These are phyloP conservation scores for Sporisorium exsertum DNA, from an alignment of 1,284 basidiomycete genomes.

Conservation along the genomic window DNA sequence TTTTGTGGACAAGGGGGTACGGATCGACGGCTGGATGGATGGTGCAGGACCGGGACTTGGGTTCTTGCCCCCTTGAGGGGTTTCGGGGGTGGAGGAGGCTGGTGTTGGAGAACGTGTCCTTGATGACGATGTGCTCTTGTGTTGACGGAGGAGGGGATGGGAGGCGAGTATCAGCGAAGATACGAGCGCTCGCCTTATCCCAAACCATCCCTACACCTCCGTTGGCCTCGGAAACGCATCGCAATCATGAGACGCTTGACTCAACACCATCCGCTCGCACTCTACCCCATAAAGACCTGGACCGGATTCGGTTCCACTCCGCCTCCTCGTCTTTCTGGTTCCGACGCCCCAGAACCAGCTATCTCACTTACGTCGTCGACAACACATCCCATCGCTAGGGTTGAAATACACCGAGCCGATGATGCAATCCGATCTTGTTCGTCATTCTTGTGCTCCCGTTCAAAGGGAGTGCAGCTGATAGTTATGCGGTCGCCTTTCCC, in stretches of 20 bases:
- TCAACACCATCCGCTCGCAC: not conserved
- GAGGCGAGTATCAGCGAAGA: slow-evolving; percentile 29
- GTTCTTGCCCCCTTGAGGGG: not conserved
- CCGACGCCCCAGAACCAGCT: not conserved
- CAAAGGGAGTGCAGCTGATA: slow-evolving; percentile 24
- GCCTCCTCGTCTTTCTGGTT: not conserved
- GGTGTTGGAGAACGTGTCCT: not conserved
- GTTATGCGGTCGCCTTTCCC: slow-evolving; percentile 55
- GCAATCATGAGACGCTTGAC: not conserved
- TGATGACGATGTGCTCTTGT: not conserved
- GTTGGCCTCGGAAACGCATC: not conserved
- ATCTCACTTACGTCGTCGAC: not conserved
- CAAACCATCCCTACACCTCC: slow-evolving; percentile 12
- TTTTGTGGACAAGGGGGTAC: slow-evolving; percentile 3
- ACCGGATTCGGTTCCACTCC: slow-evolving; percentile 14
- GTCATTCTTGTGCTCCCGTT: slow-evolving; percentile 22
- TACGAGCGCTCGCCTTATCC: slow-evolving; percentile 29
- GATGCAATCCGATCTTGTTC: slow-evolving; percentile 40
- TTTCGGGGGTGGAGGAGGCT: not conserved
- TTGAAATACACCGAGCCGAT: not conserved
- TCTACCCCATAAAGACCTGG: not conserved
- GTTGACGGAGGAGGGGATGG: slow-evolving; percentile 3
- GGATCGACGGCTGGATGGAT: not conserved
- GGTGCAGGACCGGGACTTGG: slow-evolving; percentile 30
- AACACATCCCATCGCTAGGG: slow-evolving; percentile 24